Evolutionary conservation across 805 yeast genomes (phyloP), one percentile per base, ranked within the genome.

Genomic region (Starmerella sp.): DNA sequence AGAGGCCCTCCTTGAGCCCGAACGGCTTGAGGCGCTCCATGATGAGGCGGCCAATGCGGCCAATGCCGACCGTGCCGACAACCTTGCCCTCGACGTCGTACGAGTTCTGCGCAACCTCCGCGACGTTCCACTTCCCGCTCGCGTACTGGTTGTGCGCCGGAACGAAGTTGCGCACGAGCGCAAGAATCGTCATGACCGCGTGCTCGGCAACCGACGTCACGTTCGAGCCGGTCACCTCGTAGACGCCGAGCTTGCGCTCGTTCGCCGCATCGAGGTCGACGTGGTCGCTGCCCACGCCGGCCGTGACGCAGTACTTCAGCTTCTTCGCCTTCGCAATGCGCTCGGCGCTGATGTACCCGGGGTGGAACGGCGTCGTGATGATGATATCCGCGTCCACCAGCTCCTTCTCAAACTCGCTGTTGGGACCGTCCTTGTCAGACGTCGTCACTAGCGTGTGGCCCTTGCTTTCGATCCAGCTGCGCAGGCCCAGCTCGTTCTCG

Each of bases 231-330:
- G 95, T 85, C 53, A 85, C 93, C 71, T 85, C 93, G 50, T 81
- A 73, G 17, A 85, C 93, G 15, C 84, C 75, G 64, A 85, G 78
- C 58, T 79, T 77, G 57, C 73, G 72, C 60, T 78, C 81, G 62
- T 81, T 78, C 60, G 86, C 81, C 62, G 84, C 84, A 61, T 76
- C 76, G 63, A 85, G 75, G 65, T 84, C 91, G 59, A 84, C 75
- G 69, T 85, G 93, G 67, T 85, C 93, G 22, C 88, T 82, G 11
- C 95, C 95, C 57, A 85, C 89, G 63, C 93, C 95, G 9, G 95
- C 95, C 49, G 90, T 85, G 62, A 84, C 75, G 57, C 82, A 73
- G 51, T 83, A 66, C 73, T 83, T 84, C 69, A 85, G 76, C 52
- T 82, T 83, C 67, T 81, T 81, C 36, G 91, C 90, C 65, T 78